Evolutionary conservation across 2,329 filamentous ascomycete species (phyloP).

Genomic region (Neopestalotiopsis sp.): DNA sequence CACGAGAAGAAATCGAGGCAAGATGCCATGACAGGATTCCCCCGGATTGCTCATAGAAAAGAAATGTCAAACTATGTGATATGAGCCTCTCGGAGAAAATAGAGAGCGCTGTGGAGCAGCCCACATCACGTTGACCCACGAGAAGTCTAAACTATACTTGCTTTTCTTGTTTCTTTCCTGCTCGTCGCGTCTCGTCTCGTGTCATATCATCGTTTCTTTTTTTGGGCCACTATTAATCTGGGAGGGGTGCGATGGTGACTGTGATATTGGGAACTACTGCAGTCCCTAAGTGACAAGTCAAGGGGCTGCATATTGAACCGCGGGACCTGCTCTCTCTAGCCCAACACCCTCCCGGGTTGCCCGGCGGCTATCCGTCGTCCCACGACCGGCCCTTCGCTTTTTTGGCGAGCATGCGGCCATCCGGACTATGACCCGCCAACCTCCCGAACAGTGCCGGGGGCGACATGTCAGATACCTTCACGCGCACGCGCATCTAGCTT

Average conservation of each 20-base stretch:
- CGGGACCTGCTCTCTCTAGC: background rate
- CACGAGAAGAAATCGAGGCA: no score
- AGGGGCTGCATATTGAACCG: background rate
- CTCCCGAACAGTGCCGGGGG: background rate
- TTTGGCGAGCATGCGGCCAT: background rate
- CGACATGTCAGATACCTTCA: background rate
- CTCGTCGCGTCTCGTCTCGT: background rate
- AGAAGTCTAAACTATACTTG: background rate
- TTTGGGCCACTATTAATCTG: no score
- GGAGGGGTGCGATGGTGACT: no score
- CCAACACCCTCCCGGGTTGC: background rate
- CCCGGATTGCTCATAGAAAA: no score
- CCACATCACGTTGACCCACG: background rate
- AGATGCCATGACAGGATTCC: no score
- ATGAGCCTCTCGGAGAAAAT: constrained; percentile 2
- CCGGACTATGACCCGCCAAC: background rate
- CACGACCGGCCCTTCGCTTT: background rate
- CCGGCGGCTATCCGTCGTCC: background rate
- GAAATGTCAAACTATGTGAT: background rate
- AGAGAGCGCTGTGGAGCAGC: background rate
- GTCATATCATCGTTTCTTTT: background rate
- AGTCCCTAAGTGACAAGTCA: background rate
- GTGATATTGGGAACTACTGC: background rate
- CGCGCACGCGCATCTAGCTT: background rate
- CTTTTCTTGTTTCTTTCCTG: background rate